Percentiles rank a stretch among this genome's conserved stretches.
Evolutionary conservation across 177 flowering plant genomes (phyloP).

Genomic region (Vitis hybrid): DNA sequence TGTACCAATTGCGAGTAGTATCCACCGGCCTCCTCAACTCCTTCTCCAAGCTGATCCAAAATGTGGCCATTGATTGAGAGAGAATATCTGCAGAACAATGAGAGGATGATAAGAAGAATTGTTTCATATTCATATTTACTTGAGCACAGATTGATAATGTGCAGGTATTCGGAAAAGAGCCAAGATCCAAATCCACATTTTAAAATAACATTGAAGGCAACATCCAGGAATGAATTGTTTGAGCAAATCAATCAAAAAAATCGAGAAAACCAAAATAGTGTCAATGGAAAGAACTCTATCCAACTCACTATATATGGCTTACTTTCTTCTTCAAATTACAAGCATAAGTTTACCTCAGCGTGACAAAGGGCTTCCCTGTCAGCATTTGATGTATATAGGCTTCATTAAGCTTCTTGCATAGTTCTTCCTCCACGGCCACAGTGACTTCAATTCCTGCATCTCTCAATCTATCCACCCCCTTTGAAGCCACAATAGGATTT

Average conservation of each 20-base stretch:
- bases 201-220: neutral
- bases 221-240: neutral
- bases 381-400: constrained; percentile 80
- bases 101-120: neutral
- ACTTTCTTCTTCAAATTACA: too few relatives aligned
- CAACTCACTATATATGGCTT: neutral
- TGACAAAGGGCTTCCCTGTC: constrained; percentile 77
- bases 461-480: constrained; percentile 66
- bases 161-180: neutral
- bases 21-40: constrained; percentile 59
- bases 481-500: constrained; percentile 93
- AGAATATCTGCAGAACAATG: constrained; percentile 55
- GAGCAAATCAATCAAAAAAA: neutral
- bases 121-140: too few relatives aligned
- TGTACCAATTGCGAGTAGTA: constrained; percentile 78
- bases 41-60: constrained; percentile 53
- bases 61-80: constrained; percentile 66
- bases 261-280: neutral
- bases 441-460: constrained; percentile 77
- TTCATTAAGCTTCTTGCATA: constrained; percentile 81
- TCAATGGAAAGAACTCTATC: neutral
- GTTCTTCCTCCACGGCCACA: constrained; percentile 79
- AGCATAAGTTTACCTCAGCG: constrained; percentile 52
- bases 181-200: neutral
- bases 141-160: too few relatives aligned